Percentiles rank a stretch among this genome's conserved stretches.
Conservation (phyloP, 148 eudicot species). For the Beta vulgaris region DNA sequence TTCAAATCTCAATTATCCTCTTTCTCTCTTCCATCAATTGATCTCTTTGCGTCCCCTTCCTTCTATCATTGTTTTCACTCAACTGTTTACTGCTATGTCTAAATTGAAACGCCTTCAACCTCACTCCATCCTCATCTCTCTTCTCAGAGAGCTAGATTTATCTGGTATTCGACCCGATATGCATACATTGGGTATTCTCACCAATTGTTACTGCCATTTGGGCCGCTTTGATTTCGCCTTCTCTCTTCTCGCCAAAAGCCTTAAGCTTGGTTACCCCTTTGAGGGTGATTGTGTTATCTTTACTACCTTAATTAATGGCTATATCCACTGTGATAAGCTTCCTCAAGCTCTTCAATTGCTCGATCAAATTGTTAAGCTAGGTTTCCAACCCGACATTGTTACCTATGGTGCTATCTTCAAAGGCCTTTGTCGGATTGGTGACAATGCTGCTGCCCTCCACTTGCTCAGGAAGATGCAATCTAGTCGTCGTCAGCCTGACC, state of each 20-base stretch:
- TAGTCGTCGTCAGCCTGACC: background rate
- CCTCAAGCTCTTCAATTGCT: background rate
- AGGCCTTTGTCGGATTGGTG: background rate
- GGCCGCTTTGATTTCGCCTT: background rate
- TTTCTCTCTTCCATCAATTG: background rate
- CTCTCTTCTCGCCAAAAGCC: background rate
- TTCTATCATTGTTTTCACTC: background rate
- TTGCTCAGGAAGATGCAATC: background rate
- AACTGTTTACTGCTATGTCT: background rate
- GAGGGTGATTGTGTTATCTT: background rate
- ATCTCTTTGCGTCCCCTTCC: background rate
- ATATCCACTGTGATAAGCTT: background rate
- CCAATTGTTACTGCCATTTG: constrained; percentile 4
- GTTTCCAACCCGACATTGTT: background rate
- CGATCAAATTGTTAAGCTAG: background rate
- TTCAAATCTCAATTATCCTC: background rate
- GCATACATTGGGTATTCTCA: no score
- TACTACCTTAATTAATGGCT: background rate
- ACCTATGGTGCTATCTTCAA: constrained; percentile 2
- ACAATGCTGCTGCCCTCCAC: background rate
- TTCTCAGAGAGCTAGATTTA: no score
- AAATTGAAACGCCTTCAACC: background rate
- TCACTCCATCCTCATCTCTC: background rate
- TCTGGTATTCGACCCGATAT: no score
- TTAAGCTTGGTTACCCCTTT: constrained; percentile 12